These are phyloP conservation scores for Leishmania braziliensis DNA, from an alignment of 208 protist species.

Conservation along the genomic window DNA sequence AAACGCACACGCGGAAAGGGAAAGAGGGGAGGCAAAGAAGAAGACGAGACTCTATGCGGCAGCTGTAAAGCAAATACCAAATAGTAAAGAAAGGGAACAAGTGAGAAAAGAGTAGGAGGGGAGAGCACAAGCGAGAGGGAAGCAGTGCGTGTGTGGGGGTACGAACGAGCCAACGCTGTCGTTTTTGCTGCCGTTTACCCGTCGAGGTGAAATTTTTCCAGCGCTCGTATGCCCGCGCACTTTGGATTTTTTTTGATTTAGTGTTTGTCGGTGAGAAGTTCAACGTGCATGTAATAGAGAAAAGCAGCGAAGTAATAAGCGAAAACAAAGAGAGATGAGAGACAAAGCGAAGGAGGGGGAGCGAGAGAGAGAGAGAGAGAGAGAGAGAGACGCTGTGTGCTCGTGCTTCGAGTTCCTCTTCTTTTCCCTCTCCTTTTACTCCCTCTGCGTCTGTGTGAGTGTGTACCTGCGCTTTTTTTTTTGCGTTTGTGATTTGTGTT, in stretches of 20 bases:
- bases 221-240: too few species aligned
- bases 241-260: not conserved
- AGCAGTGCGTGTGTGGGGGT: not conserved
- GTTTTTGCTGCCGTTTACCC: not conserved
- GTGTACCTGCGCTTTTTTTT: not conserved
- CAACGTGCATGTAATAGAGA: not conserved
- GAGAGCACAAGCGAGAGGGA: not conserved
- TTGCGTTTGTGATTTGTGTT: too few species aligned
- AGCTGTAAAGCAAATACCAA: not conserved
- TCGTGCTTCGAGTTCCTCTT: too few species aligned
- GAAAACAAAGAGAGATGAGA: not conserved
- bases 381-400: too few species aligned
- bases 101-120: not conserved
- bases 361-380: not conserved
- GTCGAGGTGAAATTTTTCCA: not conserved
- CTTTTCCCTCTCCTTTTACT: not conserved
- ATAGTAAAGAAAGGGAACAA: not conserved
- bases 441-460: not conserved
- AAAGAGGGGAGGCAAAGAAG: not conserved
- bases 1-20: not conserved
- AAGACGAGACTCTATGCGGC: not conserved
- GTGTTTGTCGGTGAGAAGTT: not conserved
- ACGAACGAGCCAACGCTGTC: not conserved
- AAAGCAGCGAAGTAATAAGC: not conserved
- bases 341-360: not conserved